Percentiles rank a stretch among this genome's conserved stretches.
These are phyloP conservation scores for Aureobasidium sp. DNA, from an alignment of 2,329 filamentous ascomycete genomes.

Conservation along the genomic window DNA sequence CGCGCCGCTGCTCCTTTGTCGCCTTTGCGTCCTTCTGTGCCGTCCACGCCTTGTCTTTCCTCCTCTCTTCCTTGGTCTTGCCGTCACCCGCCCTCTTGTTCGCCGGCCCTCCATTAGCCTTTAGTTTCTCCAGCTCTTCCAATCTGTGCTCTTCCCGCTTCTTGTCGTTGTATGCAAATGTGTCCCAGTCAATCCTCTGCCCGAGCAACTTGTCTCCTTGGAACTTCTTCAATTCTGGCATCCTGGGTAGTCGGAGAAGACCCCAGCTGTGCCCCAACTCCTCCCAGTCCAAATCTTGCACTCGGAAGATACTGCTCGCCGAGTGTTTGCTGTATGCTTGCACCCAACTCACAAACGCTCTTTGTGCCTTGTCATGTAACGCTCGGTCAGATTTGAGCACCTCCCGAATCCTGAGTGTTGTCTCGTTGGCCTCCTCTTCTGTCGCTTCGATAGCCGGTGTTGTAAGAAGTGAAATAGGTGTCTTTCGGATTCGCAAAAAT, in stretches of 20 bases:
- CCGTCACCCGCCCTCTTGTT: constrained; percentile 26
- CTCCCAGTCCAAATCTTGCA: constrained; percentile 75
- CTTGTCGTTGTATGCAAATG: constrained; percentile 40
- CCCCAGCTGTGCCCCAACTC: constrained; percentile 80
- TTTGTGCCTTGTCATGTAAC: constrained; percentile 80
- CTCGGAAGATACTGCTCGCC: constrained; percentile 82
- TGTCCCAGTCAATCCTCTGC: constrained; percentile 32
- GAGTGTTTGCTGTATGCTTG: constrained; percentile 87
- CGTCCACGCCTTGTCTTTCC: constrained; percentile 33
- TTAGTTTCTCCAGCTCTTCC: constrained; percentile 28
- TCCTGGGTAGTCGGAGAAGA: constrained; percentile 76
- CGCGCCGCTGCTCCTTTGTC: constrained; percentile 28
- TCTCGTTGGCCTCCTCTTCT: constrained; percentile 52
- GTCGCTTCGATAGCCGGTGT: constrained; percentile 45
- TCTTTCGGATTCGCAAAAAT: constrained; percentile 81
- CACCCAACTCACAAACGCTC: constrained; percentile 89
- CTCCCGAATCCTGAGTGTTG: constrained; percentile 55
- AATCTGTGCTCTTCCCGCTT: constrained; percentile 36
- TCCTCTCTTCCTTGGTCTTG: constrained; percentile 26
- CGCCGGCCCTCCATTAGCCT: constrained; percentile 15
- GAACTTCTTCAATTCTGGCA: constrained; percentile 66
- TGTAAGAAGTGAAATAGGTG: constrained; percentile 61
- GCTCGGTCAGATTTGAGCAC: constrained; percentile 55
- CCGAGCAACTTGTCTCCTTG: constrained; percentile 36
- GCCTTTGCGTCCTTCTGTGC: constrained; percentile 31